Conservation (phyloP, 495 filamentous ascomycete species). For the Penicillium turbatum region DNA sequence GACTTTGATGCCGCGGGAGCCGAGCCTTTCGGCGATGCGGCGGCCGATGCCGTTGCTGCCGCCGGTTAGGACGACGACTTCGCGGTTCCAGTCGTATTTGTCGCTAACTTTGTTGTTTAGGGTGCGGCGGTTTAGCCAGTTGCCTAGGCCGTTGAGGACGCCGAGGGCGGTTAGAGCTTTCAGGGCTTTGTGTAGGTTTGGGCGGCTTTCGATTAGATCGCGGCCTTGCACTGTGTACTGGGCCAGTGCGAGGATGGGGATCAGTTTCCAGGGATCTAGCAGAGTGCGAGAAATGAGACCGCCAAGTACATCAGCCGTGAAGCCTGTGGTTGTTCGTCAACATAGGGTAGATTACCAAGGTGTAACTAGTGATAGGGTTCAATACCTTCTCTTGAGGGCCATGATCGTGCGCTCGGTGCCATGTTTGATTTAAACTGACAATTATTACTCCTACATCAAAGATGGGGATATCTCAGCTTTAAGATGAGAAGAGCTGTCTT, state of each 20-base stretch:
- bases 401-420: slow-evolving; percentile 20
- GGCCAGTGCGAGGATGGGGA: slow-evolving; percentile 52
- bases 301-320: slow-evolving; percentile 57
- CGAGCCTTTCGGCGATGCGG: slow-evolving; percentile 56
- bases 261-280: slow-evolving; percentile 56
- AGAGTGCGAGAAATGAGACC: slow-evolving; percentile 51
- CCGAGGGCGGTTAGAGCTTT: slow-evolving; percentile 34
- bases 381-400: slow-evolving; percentile 35
- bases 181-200: slow-evolving; percentile 27
- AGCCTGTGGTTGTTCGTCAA: slow-evolving; percentile 37
- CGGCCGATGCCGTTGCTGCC: slow-evolving; percentile 67
- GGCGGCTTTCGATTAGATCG: slow-evolving; percentile 46
- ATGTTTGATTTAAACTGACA: slow-evolving; percentile 6
- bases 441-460: background rate
- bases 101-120: slow-evolving; percentile 60
- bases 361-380: background rate
- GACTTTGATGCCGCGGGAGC: slow-evolving; percentile 54
- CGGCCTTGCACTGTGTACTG: slow-evolving; percentile 57
- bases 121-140: slow-evolving; percentile 47
- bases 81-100: slow-evolving; percentile 62
- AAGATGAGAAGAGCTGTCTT: background rate
- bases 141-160: slow-evolving; percentile 43
- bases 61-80: slow-evolving; percentile 69
- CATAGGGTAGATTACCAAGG: background rate
- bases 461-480: background rate